A percentile compares a stretch with the other conserved stretches of the same genome.
phyloP scores from a whole-genome alignment of 106 monocot species.

The Xerophyta viscosa region DNA sequence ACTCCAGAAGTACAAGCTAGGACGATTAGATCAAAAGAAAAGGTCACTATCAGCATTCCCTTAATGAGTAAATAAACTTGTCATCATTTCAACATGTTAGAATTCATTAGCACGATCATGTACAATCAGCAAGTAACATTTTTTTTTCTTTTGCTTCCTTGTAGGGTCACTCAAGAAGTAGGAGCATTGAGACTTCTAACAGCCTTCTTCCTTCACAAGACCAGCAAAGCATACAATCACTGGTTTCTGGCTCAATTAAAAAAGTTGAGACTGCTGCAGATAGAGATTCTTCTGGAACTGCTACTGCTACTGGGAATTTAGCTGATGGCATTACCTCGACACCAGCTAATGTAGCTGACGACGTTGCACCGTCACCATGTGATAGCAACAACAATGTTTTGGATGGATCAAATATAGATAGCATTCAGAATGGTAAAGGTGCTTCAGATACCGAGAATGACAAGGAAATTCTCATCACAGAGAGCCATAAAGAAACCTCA shows the following conservation, averaged over 20 bases:
- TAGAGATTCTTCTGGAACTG: slow-evolving; percentile 10
- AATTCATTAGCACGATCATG: neutral
- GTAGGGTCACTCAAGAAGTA: slow-evolving; percentile 36
- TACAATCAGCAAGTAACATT: too few species aligned
- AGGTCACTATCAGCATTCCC: too few species aligned
- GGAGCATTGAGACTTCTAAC: slow-evolving; percentile 13
- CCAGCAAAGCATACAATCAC: slow-evolving; percentile 18
- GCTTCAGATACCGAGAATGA: slow-evolving; percentile 14
- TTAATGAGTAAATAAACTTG: too few species aligned
- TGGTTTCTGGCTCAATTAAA: slow-evolving; percentile 19
- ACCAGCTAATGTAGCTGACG: too few species aligned
- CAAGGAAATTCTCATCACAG: slow-evolving; percentile 20
- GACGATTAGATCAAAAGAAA: slow-evolving; percentile 42
- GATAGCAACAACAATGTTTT: too few species aligned
- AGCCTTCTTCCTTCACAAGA: slow-evolving; percentile 10
- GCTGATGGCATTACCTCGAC: slow-evolving; percentile 12
- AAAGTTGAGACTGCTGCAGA: slow-evolving; percentile 19
- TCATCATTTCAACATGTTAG: too few species aligned
- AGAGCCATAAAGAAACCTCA: slow-evolving; percentile 16
- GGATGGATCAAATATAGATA: slow-evolving; percentile 4
- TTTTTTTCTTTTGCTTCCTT: slow-evolving; percentile 3
- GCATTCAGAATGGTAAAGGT: slow-evolving; percentile 13
- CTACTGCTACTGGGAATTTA: slow-evolving; percentile 5
- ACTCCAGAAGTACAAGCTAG: slow-evolving; percentile 39
- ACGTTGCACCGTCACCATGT: too few species aligned